Percentiles rank a stretch among this genome's conserved stretches.
Conservation (phyloP, 148 eudicot genomes). For the Fagopyrum homotropicum region DNA sequence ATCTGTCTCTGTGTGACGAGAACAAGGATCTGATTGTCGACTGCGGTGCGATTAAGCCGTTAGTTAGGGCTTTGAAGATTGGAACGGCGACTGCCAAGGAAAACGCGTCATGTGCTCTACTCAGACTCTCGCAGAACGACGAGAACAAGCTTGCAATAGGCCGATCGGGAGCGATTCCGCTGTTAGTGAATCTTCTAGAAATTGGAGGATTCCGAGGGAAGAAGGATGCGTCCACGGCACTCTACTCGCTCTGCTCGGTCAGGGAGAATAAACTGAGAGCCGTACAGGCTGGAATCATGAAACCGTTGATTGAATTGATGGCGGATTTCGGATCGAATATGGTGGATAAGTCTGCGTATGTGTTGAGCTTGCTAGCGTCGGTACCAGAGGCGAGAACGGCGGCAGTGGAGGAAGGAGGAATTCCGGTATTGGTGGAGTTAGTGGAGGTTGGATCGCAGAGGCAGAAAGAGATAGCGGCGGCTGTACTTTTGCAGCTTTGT, state of each 20-base stretch:
- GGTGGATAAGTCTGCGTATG: slow-evolving; percentile 86
- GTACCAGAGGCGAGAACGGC: slow-evolving; percentile 52
- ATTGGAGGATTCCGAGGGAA: slow-evolving; percentile 62
- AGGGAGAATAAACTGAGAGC: slow-evolving; percentile 68
- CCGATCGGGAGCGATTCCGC: slow-evolving; percentile 66
- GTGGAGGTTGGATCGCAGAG: slow-evolving; percentile 69
- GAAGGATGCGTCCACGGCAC: slow-evolving; percentile 75
- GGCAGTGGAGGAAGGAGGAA: slow-evolving; percentile 78
- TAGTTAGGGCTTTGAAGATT: slow-evolving; percentile 39
- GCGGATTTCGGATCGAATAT: slow-evolving; percentile 71
- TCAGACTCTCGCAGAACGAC: slow-evolving; percentile 59
- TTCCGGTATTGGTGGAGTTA: slow-evolving; percentile 76
- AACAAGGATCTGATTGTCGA: slow-evolving; percentile 48
- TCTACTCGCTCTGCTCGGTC: slow-evolving; percentile 55
- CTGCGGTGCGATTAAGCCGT: slow-evolving; percentile 60
- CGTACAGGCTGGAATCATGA: slow-evolving; percentile 61
- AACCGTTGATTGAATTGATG: slow-evolving; percentile 70
- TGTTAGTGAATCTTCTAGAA: slow-evolving; percentile 49
- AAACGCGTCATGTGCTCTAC: slow-evolving; percentile 76
- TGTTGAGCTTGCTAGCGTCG: slow-evolving; percentile 37
- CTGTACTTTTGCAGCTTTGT: slow-evolving; percentile 59
- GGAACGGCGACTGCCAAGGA: slow-evolving; percentile 68
- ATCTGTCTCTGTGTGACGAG: slow-evolving; percentile 73
- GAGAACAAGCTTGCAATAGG: slow-evolving; percentile 60
- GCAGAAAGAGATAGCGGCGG: slow-evolving; percentile 79